A percentile compares a stretch with the other conserved stretches of the same genome.
Evolutionary conservation across 2,329 filamentous ascomycete species (phyloP).

Genomic region (Celoporthe dispersa): DNA sequence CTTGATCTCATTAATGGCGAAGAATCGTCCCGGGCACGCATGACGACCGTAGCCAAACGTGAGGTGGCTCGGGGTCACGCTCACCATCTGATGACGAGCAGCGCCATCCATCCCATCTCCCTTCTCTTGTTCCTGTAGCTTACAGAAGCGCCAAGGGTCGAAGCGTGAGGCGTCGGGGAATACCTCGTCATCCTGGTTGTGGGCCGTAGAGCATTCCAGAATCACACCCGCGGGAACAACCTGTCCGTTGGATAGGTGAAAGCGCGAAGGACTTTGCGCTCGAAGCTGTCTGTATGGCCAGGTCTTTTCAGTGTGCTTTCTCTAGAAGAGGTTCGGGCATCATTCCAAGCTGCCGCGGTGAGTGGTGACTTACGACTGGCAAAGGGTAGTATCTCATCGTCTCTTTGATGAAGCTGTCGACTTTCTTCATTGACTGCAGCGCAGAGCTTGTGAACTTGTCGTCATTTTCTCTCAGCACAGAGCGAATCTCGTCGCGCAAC

Average conservation of each 20-base stretch:
- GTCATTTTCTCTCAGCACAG: not conserved
- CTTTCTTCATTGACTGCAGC: not conserved
- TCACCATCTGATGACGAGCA: slow-evolving; percentile 40
- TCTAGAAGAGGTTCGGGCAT: not conserved
- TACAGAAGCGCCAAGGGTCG: slow-evolving; percentile 43
- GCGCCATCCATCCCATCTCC: not conserved
- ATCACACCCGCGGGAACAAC: not conserved
- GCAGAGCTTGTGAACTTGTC: not conserved
- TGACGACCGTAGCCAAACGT: slow-evolving; percentile 42
- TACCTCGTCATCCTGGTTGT: not conserved
- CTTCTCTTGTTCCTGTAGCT: not conserved
- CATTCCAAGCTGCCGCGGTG: not conserved
- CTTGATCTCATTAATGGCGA: slow-evolving; percentile 36
- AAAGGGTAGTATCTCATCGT: not conserved
- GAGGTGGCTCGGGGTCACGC: slow-evolving; percentile 37
- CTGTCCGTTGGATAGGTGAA: not conserved
- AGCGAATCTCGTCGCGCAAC: not conserved
- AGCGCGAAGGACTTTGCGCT: not conserved
- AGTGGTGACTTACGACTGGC: not conserved
- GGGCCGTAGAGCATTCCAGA: not conserved
- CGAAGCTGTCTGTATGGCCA: not conserved
- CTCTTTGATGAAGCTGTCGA: not conserved
- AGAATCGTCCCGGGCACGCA: slow-evolving; percentile 39
- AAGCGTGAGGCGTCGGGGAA: slow-evolving; percentile 47
- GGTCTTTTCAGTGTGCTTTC: not conserved